phyloP scores from a whole-genome alignment of 495 filamentous ascomycete species.

The Trichoderma reesei region DNA sequence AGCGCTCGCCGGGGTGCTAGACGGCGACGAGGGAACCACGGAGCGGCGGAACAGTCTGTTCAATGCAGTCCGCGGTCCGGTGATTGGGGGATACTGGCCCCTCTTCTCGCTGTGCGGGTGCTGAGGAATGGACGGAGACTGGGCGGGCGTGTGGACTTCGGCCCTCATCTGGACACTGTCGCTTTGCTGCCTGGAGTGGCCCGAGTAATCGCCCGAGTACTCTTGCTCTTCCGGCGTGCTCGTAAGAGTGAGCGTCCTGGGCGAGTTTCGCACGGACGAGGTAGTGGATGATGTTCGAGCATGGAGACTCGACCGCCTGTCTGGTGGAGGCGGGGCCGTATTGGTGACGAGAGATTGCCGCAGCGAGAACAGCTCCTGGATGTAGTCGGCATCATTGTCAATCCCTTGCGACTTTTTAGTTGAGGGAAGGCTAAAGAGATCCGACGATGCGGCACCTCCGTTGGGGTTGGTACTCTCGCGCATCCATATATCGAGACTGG shows the following conservation, averaged over 20 bases:
- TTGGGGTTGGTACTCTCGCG: conserved; percentile 31
- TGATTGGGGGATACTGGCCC: conserved; percentile 37
- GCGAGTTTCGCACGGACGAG: conserved; percentile 12
- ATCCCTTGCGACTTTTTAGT: conserved; percentile 17
- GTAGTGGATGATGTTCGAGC: conserved; percentile 24
- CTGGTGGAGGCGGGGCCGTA: conserved; percentile 27
- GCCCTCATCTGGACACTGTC: conserved; percentile 14
- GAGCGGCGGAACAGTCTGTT: conserved; percentile 32
- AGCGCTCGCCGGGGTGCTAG: conserved; percentile 22
- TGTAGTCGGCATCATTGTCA: conserved; percentile 18
- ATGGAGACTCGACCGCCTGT: conserved; percentile 35
- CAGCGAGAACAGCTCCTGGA: conserved; percentile 22
- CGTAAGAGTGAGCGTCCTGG: conserved; percentile 12
- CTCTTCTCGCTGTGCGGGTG: conserved; percentile 20
- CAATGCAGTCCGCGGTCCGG: conserved; percentile 27
- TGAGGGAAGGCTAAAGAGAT: conserved; percentile 37
- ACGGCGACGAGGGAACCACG: conserved; percentile 18
- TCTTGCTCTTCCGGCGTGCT: neutral
- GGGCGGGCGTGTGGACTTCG: neutral
- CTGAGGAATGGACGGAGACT: conserved; percentile 13
- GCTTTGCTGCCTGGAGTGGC: conserved; percentile 1
- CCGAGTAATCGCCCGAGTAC: too few species aligned
- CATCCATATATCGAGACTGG: conserved; percentile 34
- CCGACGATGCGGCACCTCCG: conserved; percentile 25
- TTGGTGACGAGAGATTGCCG: conserved; percentile 19